phyloP scores from a whole-genome alignment of 2,329 filamentous ascomycete species.

The Monilinia vaccinii-corymbosi region DNA sequence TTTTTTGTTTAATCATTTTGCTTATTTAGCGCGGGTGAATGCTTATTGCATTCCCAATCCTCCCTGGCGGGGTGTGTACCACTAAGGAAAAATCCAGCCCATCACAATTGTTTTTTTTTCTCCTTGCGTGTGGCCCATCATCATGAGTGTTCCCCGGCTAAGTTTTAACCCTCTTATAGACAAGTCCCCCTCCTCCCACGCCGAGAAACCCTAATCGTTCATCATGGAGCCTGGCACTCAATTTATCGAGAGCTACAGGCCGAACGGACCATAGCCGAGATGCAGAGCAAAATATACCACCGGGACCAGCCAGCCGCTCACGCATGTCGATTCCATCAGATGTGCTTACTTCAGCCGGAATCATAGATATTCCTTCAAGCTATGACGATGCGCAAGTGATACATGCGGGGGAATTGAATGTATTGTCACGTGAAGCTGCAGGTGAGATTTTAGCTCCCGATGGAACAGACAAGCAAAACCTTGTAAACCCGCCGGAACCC shows the following conservation, averaged over 20 bases:
- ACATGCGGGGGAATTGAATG: neutral
- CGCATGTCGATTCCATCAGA: neutral
- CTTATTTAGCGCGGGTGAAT: slow-evolving; percentile 22
- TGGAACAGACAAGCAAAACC: slow-evolving; percentile 3
- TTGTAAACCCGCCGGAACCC: slow-evolving; percentile 21
- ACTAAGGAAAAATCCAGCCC: slow-evolving; percentile 28
- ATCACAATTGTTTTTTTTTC: slow-evolving; percentile 24
- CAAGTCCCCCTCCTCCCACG: slow-evolving; percentile 30
- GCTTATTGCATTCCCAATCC: slow-evolving; percentile 21
- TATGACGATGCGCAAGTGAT: neutral
- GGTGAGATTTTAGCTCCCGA: slow-evolving; percentile 14
- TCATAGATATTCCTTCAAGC: neutral
- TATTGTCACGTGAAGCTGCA: slow-evolving; percentile 7
- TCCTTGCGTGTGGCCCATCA: slow-evolving; percentile 21
- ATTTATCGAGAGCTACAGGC: slow-evolving; percentile 1
- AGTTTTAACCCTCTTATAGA: slow-evolving; percentile 29
- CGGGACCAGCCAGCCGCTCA: slow-evolving; percentile 1
- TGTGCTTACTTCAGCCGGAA: neutral
- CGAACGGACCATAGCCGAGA: neutral
- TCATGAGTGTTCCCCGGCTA: slow-evolving; percentile 27
- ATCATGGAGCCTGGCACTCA: slow-evolving; percentile 35
- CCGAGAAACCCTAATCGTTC: slow-evolving; percentile 33
- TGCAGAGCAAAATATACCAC: neutral
- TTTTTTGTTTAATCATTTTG: slow-evolving; percentile 17
- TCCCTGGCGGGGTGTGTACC: slow-evolving; percentile 29